phyloP scores from a whole-genome alignment of 75 land plant genomes.

The Ceratopteris richardii region DNA sequence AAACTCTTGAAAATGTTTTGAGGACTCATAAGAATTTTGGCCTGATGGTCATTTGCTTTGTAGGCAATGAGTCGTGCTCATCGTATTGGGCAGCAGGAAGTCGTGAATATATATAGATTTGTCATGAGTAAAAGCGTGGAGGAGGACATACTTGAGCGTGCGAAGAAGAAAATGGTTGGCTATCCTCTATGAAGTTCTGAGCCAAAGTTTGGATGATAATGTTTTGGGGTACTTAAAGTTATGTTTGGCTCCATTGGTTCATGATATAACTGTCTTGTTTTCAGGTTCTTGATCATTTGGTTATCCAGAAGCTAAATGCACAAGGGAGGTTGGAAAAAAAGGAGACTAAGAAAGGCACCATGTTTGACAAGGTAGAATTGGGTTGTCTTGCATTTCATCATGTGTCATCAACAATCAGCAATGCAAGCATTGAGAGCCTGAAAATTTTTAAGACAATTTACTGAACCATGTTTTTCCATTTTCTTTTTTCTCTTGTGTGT shows the following conservation, averaged over 20 bases:
- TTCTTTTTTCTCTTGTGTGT: too few species aligned
- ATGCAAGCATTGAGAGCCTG: too few species aligned
- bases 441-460: too few species aligned
- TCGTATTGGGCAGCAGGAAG: conserved; percentile 96
- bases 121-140: conserved; percentile 98
- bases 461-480: too few species aligned
- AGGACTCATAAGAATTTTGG: too few species aligned
- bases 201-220: background rate
- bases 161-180: conserved; percentile 94
- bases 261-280: too few species aligned
- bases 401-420: too few species aligned
- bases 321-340: conserved; percentile 95
- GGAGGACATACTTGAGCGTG: conserved; percentile 96
- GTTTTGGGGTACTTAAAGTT: too few species aligned
- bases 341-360: conserved; percentile 84
- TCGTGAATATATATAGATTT: conserved; percentile 97
- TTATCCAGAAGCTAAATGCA: conserved; percentile 96
- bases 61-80: conserved; percentile 99
- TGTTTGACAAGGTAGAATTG: conserved; percentile 87
- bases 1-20: too few species aligned
- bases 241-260: too few species aligned
- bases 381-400: too few species aligned
- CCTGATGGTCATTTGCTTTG: background rate
- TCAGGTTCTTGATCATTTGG: conserved; percentile 96
- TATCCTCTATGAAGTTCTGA: background rate